These are phyloP conservation scores for Mitragyna speciosa DNA, from an alignment of 257 asterid species.

Conservation along the genomic window DNA sequence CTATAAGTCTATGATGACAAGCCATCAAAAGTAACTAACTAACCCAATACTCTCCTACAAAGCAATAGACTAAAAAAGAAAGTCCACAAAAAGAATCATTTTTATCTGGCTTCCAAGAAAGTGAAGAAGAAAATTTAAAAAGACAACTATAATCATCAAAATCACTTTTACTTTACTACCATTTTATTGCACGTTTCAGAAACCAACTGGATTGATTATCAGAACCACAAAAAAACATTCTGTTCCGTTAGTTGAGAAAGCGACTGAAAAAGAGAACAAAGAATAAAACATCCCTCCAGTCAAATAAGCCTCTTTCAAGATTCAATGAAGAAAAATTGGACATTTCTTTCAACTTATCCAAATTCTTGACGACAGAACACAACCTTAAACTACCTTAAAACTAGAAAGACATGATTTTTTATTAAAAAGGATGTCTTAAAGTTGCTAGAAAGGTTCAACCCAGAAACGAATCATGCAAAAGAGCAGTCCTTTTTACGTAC, in stretches of 20 bases:
- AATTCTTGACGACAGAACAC: background rate
- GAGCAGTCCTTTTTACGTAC: constrained; percentile 6
- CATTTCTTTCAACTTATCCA: background rate
- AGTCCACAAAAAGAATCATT: background rate
- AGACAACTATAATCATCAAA: background rate
- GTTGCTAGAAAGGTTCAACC: background rate
- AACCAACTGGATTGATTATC: background rate
- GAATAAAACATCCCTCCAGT: background rate
- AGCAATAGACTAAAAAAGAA: background rate
- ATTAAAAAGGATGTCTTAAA: background rate
- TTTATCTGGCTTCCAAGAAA: background rate
- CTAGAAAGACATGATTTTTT: background rate
- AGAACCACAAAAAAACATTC: background rate
- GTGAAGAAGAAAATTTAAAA: background rate
- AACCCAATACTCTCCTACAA: background rate
- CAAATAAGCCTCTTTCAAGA: background rate
- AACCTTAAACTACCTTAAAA: background rate
- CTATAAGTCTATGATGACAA: background rate
- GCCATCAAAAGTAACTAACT: background rate
- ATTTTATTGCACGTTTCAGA: background rate
- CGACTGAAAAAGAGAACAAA: background rate
- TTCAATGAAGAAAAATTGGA: background rate
- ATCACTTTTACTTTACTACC: background rate
- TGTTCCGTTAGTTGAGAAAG: background rate
- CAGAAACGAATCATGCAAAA: background rate